A percentile compares a stretch with the other conserved stretches of the same genome.
phyloP scores from a whole-genome alignment of 2,329 filamentous ascomycete genomes.

The Colletotrichum tamarilloi region DNA sequence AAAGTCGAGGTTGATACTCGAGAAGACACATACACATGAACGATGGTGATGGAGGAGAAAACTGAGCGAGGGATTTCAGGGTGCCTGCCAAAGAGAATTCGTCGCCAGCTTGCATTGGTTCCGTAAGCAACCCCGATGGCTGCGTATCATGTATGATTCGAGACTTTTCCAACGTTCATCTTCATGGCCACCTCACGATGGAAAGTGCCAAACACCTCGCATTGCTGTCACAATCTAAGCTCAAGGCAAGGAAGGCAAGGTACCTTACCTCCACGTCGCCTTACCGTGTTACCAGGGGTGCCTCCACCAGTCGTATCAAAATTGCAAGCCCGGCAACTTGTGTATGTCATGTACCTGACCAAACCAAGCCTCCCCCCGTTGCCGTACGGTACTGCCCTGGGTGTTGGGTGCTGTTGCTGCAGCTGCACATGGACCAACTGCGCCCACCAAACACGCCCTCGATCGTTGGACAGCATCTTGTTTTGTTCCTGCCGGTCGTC shows the following conservation, averaged over 20 bases:
- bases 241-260: neutral
- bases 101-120: neutral
- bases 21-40: neutral
- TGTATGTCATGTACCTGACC: slow-evolving; percentile 5
- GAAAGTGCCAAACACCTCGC: neutral
- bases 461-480: neutral
- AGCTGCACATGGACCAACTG: neutral
- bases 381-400: neutral
- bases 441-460: neutral
- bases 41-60: neutral
- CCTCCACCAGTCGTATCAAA: slow-evolving; percentile 18
- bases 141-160: neutral
- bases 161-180: neutral
- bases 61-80: neutral
- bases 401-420: neutral
- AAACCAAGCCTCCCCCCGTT: neutral
- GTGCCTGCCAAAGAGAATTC: neutral
- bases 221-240: neutral
- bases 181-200: neutral
- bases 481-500: neutral
- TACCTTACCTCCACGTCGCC: slow-evolving; percentile 16
- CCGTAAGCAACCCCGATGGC: neutral
- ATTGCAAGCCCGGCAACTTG: slow-evolving; percentile 4
- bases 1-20: too few relatives aligned
- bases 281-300: slow-evolving; percentile 17